Conservation (phyloP, 73 alveolate genomes). For the Paraurostyla sp. region DNA sequence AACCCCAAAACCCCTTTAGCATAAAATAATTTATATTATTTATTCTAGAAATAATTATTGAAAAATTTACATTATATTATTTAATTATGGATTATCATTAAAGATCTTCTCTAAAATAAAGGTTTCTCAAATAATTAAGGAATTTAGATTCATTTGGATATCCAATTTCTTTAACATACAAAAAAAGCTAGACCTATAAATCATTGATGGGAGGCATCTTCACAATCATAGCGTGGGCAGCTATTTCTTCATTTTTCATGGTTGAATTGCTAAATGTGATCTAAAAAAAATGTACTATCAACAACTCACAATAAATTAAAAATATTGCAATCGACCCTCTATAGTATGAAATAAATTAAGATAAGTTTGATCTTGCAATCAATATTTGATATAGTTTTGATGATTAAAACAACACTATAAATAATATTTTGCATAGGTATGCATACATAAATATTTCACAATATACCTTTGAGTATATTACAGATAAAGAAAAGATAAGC, state of each 20-base stretch:
- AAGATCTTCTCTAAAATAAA: no score
- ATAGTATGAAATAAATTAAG: background rate
- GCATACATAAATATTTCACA: no score
- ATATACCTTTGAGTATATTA: no score
- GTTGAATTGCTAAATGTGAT: background rate
- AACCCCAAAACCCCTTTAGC: no score
- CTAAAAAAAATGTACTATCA: background rate
- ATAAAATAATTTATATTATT: no score
- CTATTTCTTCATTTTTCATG: background rate
- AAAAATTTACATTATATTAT: no score
- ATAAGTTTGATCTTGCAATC: background rate
- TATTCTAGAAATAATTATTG: no score
- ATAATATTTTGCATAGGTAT: no score
- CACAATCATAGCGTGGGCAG: background rate
- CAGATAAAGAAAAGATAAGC: no score
- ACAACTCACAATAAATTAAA: background rate
- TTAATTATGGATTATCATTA: no score
- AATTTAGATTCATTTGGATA: background rate
- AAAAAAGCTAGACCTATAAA: background rate
- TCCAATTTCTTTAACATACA: background rate
- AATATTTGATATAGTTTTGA: no score
- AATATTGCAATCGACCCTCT: background rate
- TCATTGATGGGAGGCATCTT: background rate
- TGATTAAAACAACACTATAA: no score
- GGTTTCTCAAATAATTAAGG: background rate